Conservation (phyloP, 1,139 yeast species). For the Diutina mesorugosa region DNA sequence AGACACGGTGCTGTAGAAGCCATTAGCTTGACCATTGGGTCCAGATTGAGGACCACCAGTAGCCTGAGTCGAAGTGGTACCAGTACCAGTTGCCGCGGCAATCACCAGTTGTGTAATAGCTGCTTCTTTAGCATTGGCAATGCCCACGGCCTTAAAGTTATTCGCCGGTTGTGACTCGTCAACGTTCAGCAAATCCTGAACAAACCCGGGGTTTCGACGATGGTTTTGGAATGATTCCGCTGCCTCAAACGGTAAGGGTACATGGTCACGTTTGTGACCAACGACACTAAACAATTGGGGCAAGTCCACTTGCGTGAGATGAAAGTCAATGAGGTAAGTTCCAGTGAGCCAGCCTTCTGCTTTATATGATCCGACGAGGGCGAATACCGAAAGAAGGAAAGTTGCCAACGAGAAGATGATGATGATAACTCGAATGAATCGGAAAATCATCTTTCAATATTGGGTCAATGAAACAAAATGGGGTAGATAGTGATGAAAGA, state of each 20-base stretch:
- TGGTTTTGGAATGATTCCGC: not conserved
- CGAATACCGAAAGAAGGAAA: constrained; percentile 23
- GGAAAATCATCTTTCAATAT: constrained; percentile 13
- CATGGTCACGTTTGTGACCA: not conserved
- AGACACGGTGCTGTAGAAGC: constrained; percentile 1
- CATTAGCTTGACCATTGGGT: not conserved
- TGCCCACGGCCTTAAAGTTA: not conserved
- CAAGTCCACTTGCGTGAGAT: constrained; percentile 21
- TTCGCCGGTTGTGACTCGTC: not conserved
- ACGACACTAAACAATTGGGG: constrained; percentile 5
- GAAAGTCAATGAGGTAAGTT: constrained; percentile 26
- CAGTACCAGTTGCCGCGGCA: not conserved
- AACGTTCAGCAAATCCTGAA: not conserved
- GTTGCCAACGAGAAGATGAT: constrained; percentile 23
- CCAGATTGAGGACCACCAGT: not conserved
- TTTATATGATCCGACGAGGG: constrained; percentile 28
- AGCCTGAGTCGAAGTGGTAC: not conserved
- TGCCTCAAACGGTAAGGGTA: not conserved
- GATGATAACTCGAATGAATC: constrained; percentile 21
- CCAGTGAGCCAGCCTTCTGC: constrained; percentile 21
- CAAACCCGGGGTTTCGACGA: not conserved
- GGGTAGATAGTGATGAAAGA: not conserved
- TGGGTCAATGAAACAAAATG: not conserved
- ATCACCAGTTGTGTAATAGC: not conserved
- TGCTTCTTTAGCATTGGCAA: not conserved